A percentile compares a stretch with the other conserved stretches of the same genome.
These are phyloP conservation scores for Thalassia testudinum DNA, from an alignment of 116 monocot genomes.

Conservation along the genomic window DNA sequence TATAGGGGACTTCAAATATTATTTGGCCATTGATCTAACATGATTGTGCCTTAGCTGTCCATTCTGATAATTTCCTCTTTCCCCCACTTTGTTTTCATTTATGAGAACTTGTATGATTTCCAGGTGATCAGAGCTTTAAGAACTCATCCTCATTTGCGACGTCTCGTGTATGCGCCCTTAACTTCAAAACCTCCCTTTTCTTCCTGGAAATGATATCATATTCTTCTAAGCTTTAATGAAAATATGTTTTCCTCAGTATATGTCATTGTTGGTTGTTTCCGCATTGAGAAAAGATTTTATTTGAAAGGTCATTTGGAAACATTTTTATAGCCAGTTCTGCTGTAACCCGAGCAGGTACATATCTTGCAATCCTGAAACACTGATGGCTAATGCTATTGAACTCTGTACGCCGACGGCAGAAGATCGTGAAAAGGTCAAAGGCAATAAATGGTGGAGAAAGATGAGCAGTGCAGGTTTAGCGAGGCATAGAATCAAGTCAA, in stretches of 20 bases:
- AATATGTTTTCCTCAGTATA: not conserved
- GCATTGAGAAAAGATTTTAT: no score
- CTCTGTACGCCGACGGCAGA: constrained; percentile 86
- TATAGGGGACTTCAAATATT: no score
- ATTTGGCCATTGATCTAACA: no score
- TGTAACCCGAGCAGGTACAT: constrained; percentile 44
- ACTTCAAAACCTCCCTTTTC: no score
- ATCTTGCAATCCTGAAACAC: constrained; percentile 90
- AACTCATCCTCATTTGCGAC: constrained; percentile 64
- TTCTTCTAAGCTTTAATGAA: not conserved
- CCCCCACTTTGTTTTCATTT: no score
- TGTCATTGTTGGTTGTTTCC: no score
- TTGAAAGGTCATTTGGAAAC: not conserved
- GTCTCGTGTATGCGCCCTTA: constrained; percentile 56
- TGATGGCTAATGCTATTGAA: constrained; percentile 94
- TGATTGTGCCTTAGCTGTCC: no score
- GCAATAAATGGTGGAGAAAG: constrained; percentile 48
- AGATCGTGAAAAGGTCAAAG: constrained; percentile 37
- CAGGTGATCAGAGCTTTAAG: constrained; percentile 89
- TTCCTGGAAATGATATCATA: not conserved
- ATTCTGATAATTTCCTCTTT: no score
- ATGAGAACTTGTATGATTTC: no score
- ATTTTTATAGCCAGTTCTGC: not conserved
- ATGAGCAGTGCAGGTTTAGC: constrained; percentile 83
- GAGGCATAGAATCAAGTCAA: constrained; percentile 57